These are phyloP conservation scores for Scedosporium minutisporum DNA, from an alignment of 2,329 filamentous ascomycete genomes.

Conservation along the genomic window DNA sequence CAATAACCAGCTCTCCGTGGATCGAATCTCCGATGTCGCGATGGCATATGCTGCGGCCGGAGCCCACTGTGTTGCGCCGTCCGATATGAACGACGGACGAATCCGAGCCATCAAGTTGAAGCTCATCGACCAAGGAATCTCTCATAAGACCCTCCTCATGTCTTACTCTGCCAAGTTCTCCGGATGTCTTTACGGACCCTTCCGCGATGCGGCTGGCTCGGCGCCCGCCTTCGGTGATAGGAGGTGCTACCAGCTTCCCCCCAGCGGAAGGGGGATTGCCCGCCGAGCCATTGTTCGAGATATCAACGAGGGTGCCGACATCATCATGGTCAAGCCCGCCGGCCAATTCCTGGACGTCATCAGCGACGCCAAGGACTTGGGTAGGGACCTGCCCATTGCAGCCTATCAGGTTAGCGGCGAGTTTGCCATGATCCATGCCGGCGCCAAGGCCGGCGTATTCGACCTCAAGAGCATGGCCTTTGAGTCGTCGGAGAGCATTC, in stretches of 20 bases:
- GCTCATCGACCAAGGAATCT: slow-evolving; percentile 87
- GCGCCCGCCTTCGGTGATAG: slow-evolving; percentile 87
- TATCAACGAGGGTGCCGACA: slow-evolving; percentile 87
- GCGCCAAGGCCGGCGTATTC: slow-evolving; percentile 90
- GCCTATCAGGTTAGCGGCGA: slow-evolving; percentile 97
- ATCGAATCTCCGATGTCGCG: slow-evolving; percentile 95
- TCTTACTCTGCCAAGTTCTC: slow-evolving; percentile 98
- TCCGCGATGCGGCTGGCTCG: slow-evolving; percentile 91
- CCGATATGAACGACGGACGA: slow-evolving; percentile 97
- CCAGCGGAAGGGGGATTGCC: slow-evolving; percentile 82
- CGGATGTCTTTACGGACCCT: slow-evolving; percentile 91
- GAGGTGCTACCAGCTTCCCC: slow-evolving; percentile 92
- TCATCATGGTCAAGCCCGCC: slow-evolving; percentile 99
- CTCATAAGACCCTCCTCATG: slow-evolving; percentile 88
- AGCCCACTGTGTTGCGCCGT: slow-evolving; percentile 92
- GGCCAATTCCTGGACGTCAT: slow-evolving; percentile 96
- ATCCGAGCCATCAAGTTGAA: slow-evolving; percentile 97
- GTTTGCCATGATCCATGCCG: slow-evolving; percentile 96
- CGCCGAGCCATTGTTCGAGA: slow-evolving; percentile 83
- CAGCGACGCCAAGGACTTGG: slow-evolving; percentile 90
- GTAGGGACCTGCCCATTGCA: slow-evolving; percentile 81
- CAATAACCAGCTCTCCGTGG: slow-evolving; percentile 88
- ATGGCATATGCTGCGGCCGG: slow-evolving; percentile 91
- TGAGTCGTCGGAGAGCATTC: slow-evolving; percentile 85
- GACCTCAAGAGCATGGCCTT: slow-evolving; percentile 91